phyloP scores from a whole-genome alignment of 1,139 yeast species.

The Protomyces gravidus region DNA sequence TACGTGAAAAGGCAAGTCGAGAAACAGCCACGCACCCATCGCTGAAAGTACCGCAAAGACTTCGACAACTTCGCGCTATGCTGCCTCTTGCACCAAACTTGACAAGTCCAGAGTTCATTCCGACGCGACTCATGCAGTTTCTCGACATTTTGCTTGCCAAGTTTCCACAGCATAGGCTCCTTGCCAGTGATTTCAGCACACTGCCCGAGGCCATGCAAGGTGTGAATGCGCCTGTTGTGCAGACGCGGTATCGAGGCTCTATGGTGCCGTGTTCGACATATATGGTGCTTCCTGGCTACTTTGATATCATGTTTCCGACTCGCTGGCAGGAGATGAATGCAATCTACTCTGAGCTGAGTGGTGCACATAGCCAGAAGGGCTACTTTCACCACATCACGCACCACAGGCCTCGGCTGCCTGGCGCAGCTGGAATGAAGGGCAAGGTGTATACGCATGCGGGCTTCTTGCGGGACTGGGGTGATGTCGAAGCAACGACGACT shows the following conservation, averaged over 20 bases:
- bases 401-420: neutral
- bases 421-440: slow-evolving; percentile 54
- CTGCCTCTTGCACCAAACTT: slow-evolving; percentile 64
- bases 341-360: slow-evolving; percentile 53
- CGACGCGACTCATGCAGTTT: slow-evolving; percentile 67
- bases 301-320: slow-evolving; percentile 84
- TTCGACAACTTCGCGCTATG: slow-evolving; percentile 42
- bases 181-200: slow-evolving; percentile 68
- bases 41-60: slow-evolving; percentile 38
- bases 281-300: slow-evolving; percentile 73
- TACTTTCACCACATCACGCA: slow-evolving; percentile 21
- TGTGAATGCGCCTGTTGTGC: slow-evolving; percentile 76
- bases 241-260: slow-evolving; percentile 58
- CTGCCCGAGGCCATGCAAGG: slow-evolving; percentile 62
- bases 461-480: slow-evolving; percentile 69
- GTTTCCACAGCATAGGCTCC: slow-evolving; percentile 71
- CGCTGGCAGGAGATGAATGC: slow-evolving; percentile 63
- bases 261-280: slow-evolving; percentile 70
- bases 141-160: slow-evolving; percentile 58
- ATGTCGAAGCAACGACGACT: slow-evolving; percentile 61
- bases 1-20: slow-evolving; percentile 50
- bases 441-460: slow-evolving; percentile 57
- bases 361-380: slow-evolving; percentile 7
- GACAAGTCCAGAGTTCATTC: slow-evolving; percentile 73
- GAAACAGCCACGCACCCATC: slow-evolving; percentile 12